Evolutionary conservation across 345 rosid species (phyloP).

Genomic region (Populus davidiana): DNA sequence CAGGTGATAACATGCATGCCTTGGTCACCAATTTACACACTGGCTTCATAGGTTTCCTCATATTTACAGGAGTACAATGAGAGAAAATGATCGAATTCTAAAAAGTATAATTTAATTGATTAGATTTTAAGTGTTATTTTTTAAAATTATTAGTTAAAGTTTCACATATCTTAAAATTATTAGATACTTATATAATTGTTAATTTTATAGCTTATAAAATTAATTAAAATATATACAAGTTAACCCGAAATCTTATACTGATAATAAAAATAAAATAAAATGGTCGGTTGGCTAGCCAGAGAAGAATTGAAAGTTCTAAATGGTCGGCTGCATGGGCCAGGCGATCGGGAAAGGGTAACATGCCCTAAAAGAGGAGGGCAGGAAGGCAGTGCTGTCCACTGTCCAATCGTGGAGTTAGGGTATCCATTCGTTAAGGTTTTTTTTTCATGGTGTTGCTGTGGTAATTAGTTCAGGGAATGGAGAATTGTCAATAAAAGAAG

Average conservation of each 20-base stretch:
- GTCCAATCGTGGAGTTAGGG: conserved; percentile 32
- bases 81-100: no score
- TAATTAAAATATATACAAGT: rapidly evolving
- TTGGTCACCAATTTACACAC: neutral
- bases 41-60: neutral
- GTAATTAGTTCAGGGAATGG: neutral
- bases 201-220: rapidly evolving
- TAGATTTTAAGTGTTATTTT: no score
- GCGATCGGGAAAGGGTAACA: neutral
- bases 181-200: rapidly evolving
- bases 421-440: conserved; percentile 1
- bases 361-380: conserved; percentile 25
- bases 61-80: neutral
- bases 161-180: rapidly evolving
- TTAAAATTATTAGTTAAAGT: no score
- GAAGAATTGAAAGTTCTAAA: neutral
- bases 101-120: no score
- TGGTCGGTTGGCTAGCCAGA: no score
- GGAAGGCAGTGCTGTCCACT: neutral
- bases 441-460: neutral
- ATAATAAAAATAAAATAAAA: no score
- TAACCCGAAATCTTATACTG: rapidly evolving
- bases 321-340: neutral
- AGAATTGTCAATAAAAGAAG: neutral
- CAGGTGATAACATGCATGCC: neutral